Evolutionary conservation across 208 protist species (phyloP).

Genomic region (Phytomonas sp.): DNA sequence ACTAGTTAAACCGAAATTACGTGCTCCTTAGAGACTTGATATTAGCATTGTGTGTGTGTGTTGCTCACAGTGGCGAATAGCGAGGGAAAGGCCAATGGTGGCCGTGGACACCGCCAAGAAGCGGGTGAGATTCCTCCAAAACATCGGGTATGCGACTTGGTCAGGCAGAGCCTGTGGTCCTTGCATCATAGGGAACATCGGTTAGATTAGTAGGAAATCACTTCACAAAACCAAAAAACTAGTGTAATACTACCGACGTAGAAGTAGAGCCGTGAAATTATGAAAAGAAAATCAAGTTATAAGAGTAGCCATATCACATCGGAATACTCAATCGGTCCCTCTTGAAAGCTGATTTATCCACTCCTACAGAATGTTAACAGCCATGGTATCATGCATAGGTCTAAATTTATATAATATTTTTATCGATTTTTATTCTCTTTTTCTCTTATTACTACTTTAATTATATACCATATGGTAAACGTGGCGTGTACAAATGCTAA

Average conservation of each 20-base stretch:
- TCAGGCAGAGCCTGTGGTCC: conserved; percentile 62
- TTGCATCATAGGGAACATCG: conserved; percentile 74
- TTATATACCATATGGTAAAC: neutral
- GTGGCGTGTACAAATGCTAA: neutral
- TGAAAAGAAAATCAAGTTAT: neutral
- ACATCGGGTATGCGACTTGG: conserved; percentile 49
- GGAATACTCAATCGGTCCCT: neutral
- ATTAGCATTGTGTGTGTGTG: conserved; percentile 48
- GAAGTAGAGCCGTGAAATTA: neutral
- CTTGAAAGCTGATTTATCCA: neutral
- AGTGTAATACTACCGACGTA: conserved; percentile 2
- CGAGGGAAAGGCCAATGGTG: conserved; percentile 34
- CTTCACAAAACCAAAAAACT: conserved; percentile 7
- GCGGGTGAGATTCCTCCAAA: conserved; percentile 67
- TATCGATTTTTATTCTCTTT: too few species aligned
- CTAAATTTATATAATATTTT: too few species aligned
- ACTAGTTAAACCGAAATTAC: neutral
- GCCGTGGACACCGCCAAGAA: conserved; percentile 43
- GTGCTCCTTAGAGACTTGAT: conserved; percentile 28
- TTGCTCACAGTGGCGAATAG: conserved; percentile 60
- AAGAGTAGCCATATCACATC: neutral
- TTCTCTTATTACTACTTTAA: neutral
- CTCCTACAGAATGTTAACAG: neutral
- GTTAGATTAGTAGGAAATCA: conserved; percentile 12
- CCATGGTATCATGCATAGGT: too few species aligned